phyloP scores from a whole-genome alignment of 2,329 filamentous ascomycete species.

The Penicillium sp. region DNA sequence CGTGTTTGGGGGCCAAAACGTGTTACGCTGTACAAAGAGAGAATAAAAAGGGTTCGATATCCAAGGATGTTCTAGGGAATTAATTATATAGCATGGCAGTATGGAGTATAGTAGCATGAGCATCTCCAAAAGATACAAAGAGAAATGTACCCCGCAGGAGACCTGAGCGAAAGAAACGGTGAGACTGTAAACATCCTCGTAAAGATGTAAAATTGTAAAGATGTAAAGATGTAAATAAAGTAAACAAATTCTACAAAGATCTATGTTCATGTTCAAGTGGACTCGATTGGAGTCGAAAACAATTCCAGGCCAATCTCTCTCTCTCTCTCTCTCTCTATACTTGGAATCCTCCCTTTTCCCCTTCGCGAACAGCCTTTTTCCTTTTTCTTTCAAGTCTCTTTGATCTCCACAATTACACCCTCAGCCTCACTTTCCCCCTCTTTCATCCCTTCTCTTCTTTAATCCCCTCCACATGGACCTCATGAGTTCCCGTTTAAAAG shows the following conservation, averaged over 20 bases:
- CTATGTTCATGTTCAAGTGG: too few relatives aligned
- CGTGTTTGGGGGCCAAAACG: slow-evolving; percentile 5
- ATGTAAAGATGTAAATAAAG: background rate
- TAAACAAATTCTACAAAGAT: too few relatives aligned
- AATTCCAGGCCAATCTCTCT: too few relatives aligned
- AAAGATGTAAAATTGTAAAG: background rate
- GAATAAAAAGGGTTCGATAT: too few relatives aligned
- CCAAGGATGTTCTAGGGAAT: too few relatives aligned
- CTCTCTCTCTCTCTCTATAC: too few relatives aligned
- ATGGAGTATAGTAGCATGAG: too few relatives aligned
- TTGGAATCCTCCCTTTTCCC: background rate
- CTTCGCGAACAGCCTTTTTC: background rate
- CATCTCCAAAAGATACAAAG: background rate
- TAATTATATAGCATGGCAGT: too few relatives aligned
- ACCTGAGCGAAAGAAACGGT: slow-evolving; percentile 3
- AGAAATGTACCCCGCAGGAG: background rate
- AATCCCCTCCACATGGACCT: slow-evolving; percentile 43
- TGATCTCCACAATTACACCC: slow-evolving; percentile 15
- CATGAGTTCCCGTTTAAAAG: slow-evolving; percentile 55
- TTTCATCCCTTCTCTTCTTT: slow-evolving; percentile 14
- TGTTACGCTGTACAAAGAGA: background rate
- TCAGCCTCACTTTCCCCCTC: slow-evolving; percentile 17
- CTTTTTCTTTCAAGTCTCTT: slow-evolving; percentile 17
- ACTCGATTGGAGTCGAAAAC: too few relatives aligned
- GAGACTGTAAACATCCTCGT: background rate